A percentile compares a stretch with the other conserved stretches of the same genome.
Evolutionary conservation across 2,329 filamentous ascomycete species (phyloP).

Genomic region (Fusarium sulawesiense): DNA sequence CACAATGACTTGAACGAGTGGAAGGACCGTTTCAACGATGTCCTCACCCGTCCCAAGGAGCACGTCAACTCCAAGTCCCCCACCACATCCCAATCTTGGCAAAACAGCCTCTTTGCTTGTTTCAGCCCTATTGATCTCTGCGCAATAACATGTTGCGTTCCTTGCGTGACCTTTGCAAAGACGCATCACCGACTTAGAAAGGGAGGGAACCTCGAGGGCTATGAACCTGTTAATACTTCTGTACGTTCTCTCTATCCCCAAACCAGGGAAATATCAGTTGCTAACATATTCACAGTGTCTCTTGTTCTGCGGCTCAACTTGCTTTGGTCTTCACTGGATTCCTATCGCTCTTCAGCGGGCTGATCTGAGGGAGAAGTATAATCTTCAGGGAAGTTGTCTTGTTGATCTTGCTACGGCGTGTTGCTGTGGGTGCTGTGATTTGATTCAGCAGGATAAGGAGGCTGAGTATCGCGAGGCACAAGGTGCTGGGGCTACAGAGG

Average conservation of each 20-base stretch:
- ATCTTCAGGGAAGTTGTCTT: conserved; percentile 58
- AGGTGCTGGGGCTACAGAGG: conserved; percentile 11
- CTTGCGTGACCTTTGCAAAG: conserved; percentile 62
- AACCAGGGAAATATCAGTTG: no score
- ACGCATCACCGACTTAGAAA: conserved; percentile 59
- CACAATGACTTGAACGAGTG: conserved; percentile 58
- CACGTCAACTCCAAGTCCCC: conserved; percentile 57
- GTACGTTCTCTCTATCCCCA: conserved; percentile 47
- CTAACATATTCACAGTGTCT: conserved; percentile 48
- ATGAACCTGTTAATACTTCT: conserved; percentile 60
- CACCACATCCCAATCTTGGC: conserved; percentile 53
- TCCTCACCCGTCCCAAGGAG: conserved; percentile 56
- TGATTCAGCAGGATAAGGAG: conserved; percentile 63
- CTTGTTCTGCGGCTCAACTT: conserved; percentile 55
- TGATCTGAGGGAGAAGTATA: conserved; percentile 58
- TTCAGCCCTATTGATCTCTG: conserved; percentile 58
- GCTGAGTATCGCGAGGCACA: conserved; percentile 51
- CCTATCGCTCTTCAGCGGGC: conserved; percentile 59
- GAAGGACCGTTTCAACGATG: conserved; percentile 57
- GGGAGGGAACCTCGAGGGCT: conserved; percentile 55
- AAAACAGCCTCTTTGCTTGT: conserved; percentile 57
- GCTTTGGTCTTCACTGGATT: conserved; percentile 56
- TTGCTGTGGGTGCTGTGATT: conserved; percentile 59
- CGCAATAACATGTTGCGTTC: conserved; percentile 58
- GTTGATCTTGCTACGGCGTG: conserved; percentile 56